Evolutionary conservation across 371 early-diverging fungal genomes (phyloP).

Genomic region (Cladochytrium tenue): DNA sequence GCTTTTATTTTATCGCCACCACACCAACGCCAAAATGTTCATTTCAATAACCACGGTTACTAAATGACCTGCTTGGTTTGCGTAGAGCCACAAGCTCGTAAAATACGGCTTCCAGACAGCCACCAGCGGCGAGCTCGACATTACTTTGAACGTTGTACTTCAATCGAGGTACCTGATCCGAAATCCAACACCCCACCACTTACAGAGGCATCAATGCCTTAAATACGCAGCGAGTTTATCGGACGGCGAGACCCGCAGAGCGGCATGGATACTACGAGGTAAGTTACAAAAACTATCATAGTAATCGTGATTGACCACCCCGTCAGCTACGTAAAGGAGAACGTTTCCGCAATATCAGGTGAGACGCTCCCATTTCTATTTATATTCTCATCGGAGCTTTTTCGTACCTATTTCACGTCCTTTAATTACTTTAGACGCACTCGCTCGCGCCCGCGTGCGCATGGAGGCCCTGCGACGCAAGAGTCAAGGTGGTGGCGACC

Average conservation of each 20-base stretch:
- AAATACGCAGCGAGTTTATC: too few relatives aligned
- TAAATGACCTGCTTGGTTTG: background rate
- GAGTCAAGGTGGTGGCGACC: too few relatives aligned
- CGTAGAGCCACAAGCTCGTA: slow-evolving; percentile 22
- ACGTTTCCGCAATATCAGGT: slow-evolving; percentile 28
- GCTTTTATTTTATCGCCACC: background rate
- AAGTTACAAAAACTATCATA: too few relatives aligned
- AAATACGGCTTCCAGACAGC: slow-evolving; percentile 45
- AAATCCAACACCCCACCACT: background rate
- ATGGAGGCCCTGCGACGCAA: slow-evolving; percentile 22
- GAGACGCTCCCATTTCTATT: background rate
- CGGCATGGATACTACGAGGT: too few relatives aligned
- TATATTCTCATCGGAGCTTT: too few relatives aligned
- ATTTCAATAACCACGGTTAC: background rate
- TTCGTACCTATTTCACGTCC: too few relatives aligned
- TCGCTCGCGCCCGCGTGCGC: slow-evolving; percentile 35
- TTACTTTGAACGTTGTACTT: slow-evolving; percentile 30
- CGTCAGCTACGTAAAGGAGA: slow-evolving; percentile 17
- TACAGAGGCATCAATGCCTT: background rate
- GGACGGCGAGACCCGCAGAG: too few relatives aligned
- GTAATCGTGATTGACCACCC: too few relatives aligned
- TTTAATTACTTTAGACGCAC: too few relatives aligned
- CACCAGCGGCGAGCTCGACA: slow-evolving; percentile 32
- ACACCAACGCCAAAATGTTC: background rate
- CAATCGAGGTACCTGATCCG: slow-evolving; percentile 26